These are phyloP conservation scores for Mycena olivaceomarginata DNA, from an alignment of 768 basidiomycete genomes.

Conservation along the genomic window DNA sequence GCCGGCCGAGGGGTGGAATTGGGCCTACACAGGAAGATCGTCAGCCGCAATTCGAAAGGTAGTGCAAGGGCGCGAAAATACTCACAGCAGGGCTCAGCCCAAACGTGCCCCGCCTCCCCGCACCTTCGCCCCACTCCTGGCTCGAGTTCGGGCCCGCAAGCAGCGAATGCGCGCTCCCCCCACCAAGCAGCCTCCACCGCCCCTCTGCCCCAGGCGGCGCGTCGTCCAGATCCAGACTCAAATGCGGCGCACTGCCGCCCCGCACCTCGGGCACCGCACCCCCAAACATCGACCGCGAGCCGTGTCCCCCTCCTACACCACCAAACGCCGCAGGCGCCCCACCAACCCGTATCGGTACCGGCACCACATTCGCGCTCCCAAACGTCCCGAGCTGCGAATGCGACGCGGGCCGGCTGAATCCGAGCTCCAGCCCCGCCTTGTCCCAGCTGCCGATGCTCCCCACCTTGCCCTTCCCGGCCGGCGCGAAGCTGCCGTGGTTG, in stretches of 20 bases:
- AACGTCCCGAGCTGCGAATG: slow-evolving; percentile 35
- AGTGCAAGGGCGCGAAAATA: not conserved
- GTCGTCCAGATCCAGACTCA: slow-evolving; percentile 41
- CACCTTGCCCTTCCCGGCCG: not conserved
- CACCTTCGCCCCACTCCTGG: slow-evolving; percentile 10
- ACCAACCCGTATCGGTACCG: slow-evolving; percentile 30
- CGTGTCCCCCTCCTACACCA: not conserved
- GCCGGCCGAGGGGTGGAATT: slow-evolving; percentile 26
- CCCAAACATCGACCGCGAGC: not conserved
- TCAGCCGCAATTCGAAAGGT: not conserved
- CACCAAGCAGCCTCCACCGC: slow-evolving; percentile 36
- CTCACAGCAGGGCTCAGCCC: slow-evolving; percentile 18
- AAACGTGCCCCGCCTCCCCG: slow-evolving; percentile 37
- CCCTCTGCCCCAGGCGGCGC: slow-evolving; percentile 45
- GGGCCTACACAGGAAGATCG: slow-evolving; percentile 11
- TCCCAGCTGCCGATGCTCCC: slow-evolving; percentile 26
- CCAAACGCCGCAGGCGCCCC: not conserved
- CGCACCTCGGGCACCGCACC: not conserved
- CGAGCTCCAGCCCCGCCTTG: slow-evolving; percentile 39
- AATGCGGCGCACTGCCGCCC: slow-evolving; percentile 27
- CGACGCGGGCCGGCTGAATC: slow-evolving; percentile 39
- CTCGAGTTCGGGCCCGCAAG: slow-evolving; percentile 15
- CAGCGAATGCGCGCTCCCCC: slow-evolving; percentile 22
- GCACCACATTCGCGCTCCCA: slow-evolving; percentile 23
- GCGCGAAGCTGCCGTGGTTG: not conserved